Percentiles rank a stretch among this genome's conserved stretches.
Conservation (phyloP, 2,329 filamentous ascomycete genomes). For the Paecilomyces fulvus region DNA sequence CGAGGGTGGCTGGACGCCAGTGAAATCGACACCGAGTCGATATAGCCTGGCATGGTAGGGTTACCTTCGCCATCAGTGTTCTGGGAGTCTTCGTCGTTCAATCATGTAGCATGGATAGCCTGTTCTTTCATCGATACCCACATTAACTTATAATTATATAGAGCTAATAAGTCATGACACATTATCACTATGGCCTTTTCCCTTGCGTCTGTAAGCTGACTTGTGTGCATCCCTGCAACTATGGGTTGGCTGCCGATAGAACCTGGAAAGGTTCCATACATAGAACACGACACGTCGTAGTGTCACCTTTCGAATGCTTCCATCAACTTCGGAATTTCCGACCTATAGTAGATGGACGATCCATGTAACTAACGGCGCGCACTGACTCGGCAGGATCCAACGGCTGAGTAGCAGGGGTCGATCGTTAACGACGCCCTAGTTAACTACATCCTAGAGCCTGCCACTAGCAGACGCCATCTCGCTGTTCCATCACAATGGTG, state of each 20-base stretch:
- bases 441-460: background rate
- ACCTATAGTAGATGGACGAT: background rate
- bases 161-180: background rate
- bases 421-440: background rate
- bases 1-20: conserved; percentile 52
- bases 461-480: background rate
- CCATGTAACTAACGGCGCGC: background rate
- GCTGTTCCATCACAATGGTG: background rate
- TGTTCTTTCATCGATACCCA: background rate
- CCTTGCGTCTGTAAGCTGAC: background rate
- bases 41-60: conserved; percentile 5
- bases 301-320: background rate
- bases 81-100: background rate
- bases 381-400: background rate
- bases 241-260: background rate
- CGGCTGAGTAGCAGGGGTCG: background rate
- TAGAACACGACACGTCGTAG: background rate
- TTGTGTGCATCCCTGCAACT: background rate
- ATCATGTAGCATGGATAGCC: background rate
- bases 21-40: conserved; percentile 14
- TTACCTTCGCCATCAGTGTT: background rate
- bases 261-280: too few relatives aligned
- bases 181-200: background rate
- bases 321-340: background rate
- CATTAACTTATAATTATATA: background rate